phyloP scores from a whole-genome alignment of 441 rosid species.

The Cnidoscolus chayamansa region DNA sequence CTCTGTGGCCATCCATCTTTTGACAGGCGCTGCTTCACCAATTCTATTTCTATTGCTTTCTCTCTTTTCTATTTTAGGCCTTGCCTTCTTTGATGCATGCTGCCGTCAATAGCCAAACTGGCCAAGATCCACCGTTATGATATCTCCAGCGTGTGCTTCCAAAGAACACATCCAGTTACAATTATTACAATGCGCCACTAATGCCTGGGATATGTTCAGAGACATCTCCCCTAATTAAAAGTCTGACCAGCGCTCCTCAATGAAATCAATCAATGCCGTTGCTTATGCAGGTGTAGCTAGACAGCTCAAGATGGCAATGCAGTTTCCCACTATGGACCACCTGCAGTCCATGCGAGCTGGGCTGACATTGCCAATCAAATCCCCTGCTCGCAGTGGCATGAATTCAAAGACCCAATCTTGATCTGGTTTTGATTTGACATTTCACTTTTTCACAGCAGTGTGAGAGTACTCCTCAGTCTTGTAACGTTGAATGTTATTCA shows the following conservation, averaged over 20 bases:
- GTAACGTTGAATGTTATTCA: constrained; percentile 42
- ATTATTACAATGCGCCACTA: constrained; percentile 42
- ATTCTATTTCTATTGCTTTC: constrained; percentile 29
- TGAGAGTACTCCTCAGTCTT: too few relatives aligned
- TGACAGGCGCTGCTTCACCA: constrained; percentile 34
- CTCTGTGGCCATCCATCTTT: constrained; percentile 49
- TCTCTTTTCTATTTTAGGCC: too few relatives aligned
- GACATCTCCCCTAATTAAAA: constrained; percentile 51
- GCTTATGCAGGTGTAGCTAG: constrained; percentile 39
- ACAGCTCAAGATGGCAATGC: constrained; percentile 39
- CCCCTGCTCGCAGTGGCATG: constrained; percentile 43
- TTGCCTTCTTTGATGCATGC: too few relatives aligned
- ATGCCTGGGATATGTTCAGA: constrained; percentile 42
- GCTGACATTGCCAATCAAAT: constrained; percentile 44
- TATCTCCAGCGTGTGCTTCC: constrained; percentile 52
- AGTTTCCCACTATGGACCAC: constrained; percentile 42
- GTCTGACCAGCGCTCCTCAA: constrained; percentile 44
- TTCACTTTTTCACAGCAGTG: too few relatives aligned
- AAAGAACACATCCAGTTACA: constrained; percentile 47
- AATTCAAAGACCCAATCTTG: constrained; percentile 40
- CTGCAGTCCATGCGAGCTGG: constrained; percentile 49
- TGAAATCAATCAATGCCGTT: constrained; percentile 38
- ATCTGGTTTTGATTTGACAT: constrained; percentile 39
- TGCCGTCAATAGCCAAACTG: constrained; percentile 36
- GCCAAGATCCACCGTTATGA: constrained; percentile 59